Evolutionary conservation across 345 rosid species (phyloP), one percentile per base, ranked within the genome.

Genomic region (Abelmoschus esculentus): DNA sequence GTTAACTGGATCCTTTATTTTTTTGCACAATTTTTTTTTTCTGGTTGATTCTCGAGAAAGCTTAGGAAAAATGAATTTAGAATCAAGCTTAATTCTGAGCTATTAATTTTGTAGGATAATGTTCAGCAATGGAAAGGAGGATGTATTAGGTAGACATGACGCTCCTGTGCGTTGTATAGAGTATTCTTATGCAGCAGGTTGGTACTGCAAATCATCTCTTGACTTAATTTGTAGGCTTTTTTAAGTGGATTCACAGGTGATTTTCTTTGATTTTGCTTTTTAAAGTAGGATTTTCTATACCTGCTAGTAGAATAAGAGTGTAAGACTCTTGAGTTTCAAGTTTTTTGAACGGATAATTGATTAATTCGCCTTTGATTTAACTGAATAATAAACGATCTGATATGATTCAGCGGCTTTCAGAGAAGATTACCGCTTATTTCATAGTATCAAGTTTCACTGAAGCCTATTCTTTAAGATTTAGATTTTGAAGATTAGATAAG

Each of bases 111-210:
- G 76, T 89, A 93, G 98, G 87, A 82, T 93, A 65, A 95, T 86
- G 57, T 91, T 93, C 80, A 91, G 73, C 78, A 71, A 80, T 53
- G 90, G 89, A 12, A 93, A 91, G 78, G 98, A 91, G 76, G 96
- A 89, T 74, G 82, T 87, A 40, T 73, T 93, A 78, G 98, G 98
- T 52, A 89, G 69, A 70, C 98, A 93, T 52, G 97, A 93, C 78
- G 90, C 89, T 7, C 93, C 96, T 2, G 96, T 88, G 68, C 89
- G 96, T 17, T 93, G 97, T 76, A 79, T 93, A 63, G 98, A 93
- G 81, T 91, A 93, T 74, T 91, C 98, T 63, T 93, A 93, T 81
- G 88, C 96, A 22, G 85, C 97, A 82, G 98, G 98, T 91, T 66
- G 42, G 88, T 79, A 11, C 72, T 36, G 5, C 15, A 17, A 60